Percentiles rank a stretch among this genome's conserved stretches.
phyloP scores from a whole-genome alignment of 495 filamentous ascomycete genomes.

The Hypomontagnella submonticulosa region DNA sequence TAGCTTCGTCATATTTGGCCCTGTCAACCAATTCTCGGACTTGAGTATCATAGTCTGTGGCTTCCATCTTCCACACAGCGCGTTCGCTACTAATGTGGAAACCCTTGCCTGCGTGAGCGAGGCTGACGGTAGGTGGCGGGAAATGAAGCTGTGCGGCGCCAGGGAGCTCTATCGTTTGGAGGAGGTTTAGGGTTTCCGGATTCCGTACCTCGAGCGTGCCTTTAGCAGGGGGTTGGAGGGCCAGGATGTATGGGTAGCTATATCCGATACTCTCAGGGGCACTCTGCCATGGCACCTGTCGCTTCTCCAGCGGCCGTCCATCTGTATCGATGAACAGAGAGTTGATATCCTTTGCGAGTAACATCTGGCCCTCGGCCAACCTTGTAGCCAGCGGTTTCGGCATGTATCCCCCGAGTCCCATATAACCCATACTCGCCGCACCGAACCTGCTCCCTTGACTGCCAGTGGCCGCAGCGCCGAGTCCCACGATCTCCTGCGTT shows the following conservation, averaged over 20 bases:
- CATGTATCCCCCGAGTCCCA: conserved; percentile 89
- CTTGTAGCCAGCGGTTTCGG: conserved; percentile 89
- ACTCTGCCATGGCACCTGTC: conserved; percentile 89
- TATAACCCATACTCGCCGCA: conserved; percentile 83
- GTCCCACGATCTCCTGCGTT: conserved; percentile 80
- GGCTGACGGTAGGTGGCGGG: conserved; percentile 89
- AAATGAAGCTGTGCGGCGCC: conserved; percentile 87
- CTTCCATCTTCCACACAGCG: conserved; percentile 93
- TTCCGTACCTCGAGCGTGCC: conserved; percentile 92
- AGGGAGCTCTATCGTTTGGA: conserved; percentile 85
- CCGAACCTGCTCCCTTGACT: conserved; percentile 72
- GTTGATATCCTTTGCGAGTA: conserved; percentile 95
- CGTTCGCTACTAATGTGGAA: conserved; percentile 91
- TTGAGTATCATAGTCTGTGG: conserved; percentile 92
- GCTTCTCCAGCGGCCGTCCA: conserved; percentile 82
- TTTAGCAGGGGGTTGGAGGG: conserved; percentile 83
- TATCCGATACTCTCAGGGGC: conserved; percentile 93
- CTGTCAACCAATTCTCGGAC: conserved; percentile 83
- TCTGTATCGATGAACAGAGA: conserved; percentile 88
- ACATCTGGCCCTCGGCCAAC: conserved; percentile 81
- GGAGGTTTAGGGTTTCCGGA: conserved; percentile 85
- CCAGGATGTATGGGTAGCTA: conserved; percentile 93
- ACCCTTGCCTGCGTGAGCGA: conserved; percentile 93
- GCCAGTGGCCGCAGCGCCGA: conserved; percentile 74
- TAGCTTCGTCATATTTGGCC: conserved; percentile 87